Percentiles rank a stretch among this genome's conserved stretches.
phyloP scores from a whole-genome alignment of 805 yeast species.

The Candida pseudofarinosa region DNA sequence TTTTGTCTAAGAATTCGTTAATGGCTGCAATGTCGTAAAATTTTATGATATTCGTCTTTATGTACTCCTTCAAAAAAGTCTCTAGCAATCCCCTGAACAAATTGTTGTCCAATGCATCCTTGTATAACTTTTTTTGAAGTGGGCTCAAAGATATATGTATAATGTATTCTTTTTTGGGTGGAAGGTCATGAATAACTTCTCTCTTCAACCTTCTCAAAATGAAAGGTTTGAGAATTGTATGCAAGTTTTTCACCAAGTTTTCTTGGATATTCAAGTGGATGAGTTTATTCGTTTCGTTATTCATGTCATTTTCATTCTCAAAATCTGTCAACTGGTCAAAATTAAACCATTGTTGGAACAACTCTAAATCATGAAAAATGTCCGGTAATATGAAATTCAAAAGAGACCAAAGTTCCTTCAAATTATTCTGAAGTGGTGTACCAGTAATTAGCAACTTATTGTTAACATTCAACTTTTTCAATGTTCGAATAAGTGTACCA shows the following conservation, averaged over 20 bases:
- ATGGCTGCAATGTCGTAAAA: constrained; percentile 25
- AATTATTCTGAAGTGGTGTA: constrained; percentile 92
- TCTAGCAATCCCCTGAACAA: constrained; percentile 44
- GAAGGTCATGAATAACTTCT: constrained; percentile 65
- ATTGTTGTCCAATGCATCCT: constrained; percentile 42
- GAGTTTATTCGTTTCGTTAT: constrained; percentile 41
- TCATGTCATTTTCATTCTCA: constrained; percentile 13
- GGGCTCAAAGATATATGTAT: constrained; percentile 66
- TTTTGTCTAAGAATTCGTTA: constrained; percentile 40
- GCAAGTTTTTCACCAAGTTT: constrained; percentile 69
- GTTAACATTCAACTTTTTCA: constrained; percentile 62
- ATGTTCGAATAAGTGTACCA: constrained; percentile 66
- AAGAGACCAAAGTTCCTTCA: constrained; percentile 88
- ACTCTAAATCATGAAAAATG: constrained; percentile 82
- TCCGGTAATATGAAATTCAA: constrained; percentile 90
- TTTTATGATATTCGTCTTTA: constrained; percentile 34
- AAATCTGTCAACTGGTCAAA: constrained; percentile 53
- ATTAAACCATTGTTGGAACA: constrained; percentile 94
- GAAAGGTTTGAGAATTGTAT: constrained; percentile 86
- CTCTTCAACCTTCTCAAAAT: constrained; percentile 75
- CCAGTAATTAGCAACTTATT: constrained; percentile 86
- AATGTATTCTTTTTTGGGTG: constrained; percentile 87
- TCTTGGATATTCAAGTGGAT: constrained; percentile 51
- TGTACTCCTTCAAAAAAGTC: constrained; percentile 49
- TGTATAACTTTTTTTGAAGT: constrained; percentile 62